Evolutionary conservation across 768 basidiomycete species (phyloP).

Genomic region (Hygrophoropsis aurantiaca): DNA sequence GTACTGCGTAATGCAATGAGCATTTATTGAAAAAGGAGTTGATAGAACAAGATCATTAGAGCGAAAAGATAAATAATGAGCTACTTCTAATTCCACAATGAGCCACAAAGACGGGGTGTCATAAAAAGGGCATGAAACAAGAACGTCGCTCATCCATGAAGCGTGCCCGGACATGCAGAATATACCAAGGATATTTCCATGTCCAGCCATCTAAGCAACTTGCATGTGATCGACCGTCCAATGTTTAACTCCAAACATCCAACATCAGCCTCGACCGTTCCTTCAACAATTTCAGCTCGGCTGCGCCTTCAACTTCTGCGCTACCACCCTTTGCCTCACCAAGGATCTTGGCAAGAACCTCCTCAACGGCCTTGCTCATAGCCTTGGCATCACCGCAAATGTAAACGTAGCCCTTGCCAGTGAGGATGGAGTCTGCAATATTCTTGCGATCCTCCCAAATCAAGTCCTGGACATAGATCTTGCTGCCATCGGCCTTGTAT

Average conservation of each 20-base stretch:
- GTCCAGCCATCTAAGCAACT: background rate
- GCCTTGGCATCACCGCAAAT: conserved; percentile 96
- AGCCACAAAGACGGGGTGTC: background rate
- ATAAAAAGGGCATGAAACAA: conserved; percentile 7
- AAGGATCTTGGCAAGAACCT: conserved; percentile 76
- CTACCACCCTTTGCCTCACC: conserved; percentile 94
- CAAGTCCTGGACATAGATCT: conserved; percentile 99
- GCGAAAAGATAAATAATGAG: background rate
- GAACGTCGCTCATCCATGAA: background rate
- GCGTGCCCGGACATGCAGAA: too few species aligned
- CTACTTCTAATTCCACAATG: background rate
- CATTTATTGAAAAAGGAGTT: too few species aligned
- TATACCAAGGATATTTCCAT: background rate
- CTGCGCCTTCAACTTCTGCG: conserved; percentile 82
- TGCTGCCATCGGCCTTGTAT: conserved; percentile 88
- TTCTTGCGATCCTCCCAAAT: conserved; percentile 84
- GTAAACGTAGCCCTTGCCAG: conserved; percentile 96
- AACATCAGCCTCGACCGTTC: conserved; percentile 85
- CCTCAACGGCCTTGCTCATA: conserved; percentile 96
- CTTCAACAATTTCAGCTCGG: conserved; percentile 93
- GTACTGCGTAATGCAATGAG: too few species aligned
- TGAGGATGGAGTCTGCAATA: conserved; percentile 85
- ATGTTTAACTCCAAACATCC: conserved; percentile 86
- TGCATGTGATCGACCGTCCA: background rate
- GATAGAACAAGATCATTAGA: too few species aligned